Evolutionary conservation across 805 yeast genomes (phyloP).

Genomic region (Candida sakaeoensis): DNA sequence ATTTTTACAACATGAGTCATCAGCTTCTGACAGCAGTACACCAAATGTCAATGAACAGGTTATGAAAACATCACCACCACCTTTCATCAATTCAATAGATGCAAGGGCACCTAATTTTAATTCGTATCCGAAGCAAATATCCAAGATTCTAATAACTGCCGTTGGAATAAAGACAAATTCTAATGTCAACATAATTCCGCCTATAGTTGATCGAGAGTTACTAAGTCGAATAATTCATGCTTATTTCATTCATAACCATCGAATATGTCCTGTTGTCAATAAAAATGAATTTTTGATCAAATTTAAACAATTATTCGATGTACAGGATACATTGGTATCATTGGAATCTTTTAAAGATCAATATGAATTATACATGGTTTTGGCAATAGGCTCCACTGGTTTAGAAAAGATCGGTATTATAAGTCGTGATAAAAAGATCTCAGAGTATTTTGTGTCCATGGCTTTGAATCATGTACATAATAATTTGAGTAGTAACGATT

Average conservation of each 20-base stretch:
- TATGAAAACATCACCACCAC: conserved; percentile 13
- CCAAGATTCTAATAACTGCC: conserved; percentile 13
- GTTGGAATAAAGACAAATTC: conserved; percentile 15
- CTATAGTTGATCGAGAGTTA: conserved; percentile 22
- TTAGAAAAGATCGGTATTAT: conserved; percentile 23
- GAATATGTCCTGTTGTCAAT: conserved; percentile 42
- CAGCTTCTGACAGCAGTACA: background rate
- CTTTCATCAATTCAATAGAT: conserved; percentile 24
- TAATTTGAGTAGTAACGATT: conserved; percentile 35
- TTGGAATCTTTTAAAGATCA: conserved; percentile 22
- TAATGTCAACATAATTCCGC: conserved; percentile 13
- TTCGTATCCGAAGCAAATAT: conserved; percentile 15
- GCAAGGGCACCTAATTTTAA: conserved; percentile 22
- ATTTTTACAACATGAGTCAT: conserved; percentile 1
- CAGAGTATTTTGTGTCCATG: conserved; percentile 37
- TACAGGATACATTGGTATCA: conserved; percentile 7
- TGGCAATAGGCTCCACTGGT: conserved; percentile 54
- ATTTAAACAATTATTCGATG: conserved; percentile 21
- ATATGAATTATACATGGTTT: conserved; percentile 49
- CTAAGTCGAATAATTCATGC: conserved; percentile 38
- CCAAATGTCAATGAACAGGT: background rate
- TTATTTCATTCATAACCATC: conserved; percentile 42
- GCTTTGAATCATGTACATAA: conserved; percentile 39
- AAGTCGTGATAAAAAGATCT: conserved; percentile 24
- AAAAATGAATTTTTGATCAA: conserved; percentile 31